Conservation (phyloP, 768 basidiomycete species). For the Phlebiopsis flavidoalba region DNA sequence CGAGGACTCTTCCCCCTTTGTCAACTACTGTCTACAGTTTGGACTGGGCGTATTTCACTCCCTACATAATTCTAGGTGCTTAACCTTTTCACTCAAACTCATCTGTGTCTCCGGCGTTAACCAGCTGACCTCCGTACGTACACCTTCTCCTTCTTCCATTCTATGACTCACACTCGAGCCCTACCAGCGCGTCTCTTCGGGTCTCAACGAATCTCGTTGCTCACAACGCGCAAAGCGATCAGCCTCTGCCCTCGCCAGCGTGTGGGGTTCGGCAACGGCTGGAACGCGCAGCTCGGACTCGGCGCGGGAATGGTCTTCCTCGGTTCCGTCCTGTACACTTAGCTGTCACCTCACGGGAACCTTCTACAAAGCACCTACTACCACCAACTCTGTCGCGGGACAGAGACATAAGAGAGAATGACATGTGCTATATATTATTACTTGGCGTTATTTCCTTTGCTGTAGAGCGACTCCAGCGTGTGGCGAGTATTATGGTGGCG, state of each 20-base stretch:
- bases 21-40: background rate
- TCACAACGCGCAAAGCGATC: conserved; percentile 77
- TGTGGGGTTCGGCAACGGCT: conserved; percentile 78
- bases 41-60: conserved; percentile 13
- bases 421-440: background rate
- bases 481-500: too few species aligned
- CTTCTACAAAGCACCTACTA: background rate
- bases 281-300: conserved; percentile 56
- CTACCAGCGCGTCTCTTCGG: conserved; percentile 61
- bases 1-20: background rate
- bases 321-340: conserved; percentile 56
- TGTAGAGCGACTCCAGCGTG: too few species aligned
- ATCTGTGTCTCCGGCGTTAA: conserved; percentile 85
- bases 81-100: conserved; percentile 70
- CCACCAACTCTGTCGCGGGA: background rate
- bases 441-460: too few species aligned
- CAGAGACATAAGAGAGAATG: background rate
- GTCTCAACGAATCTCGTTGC: conserved; percentile 78
- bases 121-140: conserved; percentile 66
- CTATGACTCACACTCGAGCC: background rate
- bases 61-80: conserved; percentile 52
- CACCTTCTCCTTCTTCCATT: background rate
- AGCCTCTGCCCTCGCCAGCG: conserved; percentile 75
- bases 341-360: background rate
- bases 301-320: conserved; percentile 74